Evolutionary conservation across 768 basidiomycete genomes (phyloP).

Genomic region (Trametes gibbosa): DNA sequence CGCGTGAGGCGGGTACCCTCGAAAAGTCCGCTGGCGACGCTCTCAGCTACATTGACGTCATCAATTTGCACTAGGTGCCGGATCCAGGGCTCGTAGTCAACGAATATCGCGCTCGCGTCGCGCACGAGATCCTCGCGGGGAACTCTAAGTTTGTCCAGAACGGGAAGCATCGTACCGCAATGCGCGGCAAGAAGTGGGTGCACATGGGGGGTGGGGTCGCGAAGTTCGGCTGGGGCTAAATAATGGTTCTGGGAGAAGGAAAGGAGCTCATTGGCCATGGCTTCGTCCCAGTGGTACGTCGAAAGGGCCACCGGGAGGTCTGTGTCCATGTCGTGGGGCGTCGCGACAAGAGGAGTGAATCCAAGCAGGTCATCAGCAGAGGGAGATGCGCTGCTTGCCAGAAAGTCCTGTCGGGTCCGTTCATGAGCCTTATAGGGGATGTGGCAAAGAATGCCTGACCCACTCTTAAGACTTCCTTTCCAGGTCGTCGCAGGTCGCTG

Average conservation of each 20-base stretch:
- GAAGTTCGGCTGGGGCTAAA: neutral
- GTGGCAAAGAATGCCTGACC: neutral
- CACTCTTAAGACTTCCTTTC: conserved; percentile 6
- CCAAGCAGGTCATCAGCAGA: conserved; percentile 20
- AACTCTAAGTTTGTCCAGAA: conserved; percentile 9
- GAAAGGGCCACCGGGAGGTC: conserved; percentile 14
- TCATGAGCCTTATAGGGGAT: neutral
- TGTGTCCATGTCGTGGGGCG: neutral
- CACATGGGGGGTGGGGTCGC: neutral
- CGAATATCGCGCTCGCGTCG: conserved; percentile 2
- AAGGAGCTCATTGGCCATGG: conserved; percentile 2
- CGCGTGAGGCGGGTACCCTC: conserved; percentile 18
- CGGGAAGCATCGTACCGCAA: conserved; percentile 3
- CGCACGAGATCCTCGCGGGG: conserved; percentile 11
- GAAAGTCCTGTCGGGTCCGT: conserved; percentile 9
- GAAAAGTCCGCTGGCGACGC: neutral
- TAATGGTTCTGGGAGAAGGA: neutral
- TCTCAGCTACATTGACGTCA: conserved; percentile 5
- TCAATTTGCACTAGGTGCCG: conserved; percentile 18
- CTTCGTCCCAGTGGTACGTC: conserved; percentile 14
- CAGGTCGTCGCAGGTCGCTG: conserved; percentile 4
- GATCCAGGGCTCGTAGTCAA: conserved; percentile 22
- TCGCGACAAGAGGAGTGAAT: conserved; percentile 11
- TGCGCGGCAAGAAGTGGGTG: conserved; percentile 4
- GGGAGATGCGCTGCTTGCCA: conserved; percentile 5